These are phyloP conservation scores for Discostella stelligeroides DNA, from an alignment of 108 stramenopile genomes.

Conservation along the genomic window DNA sequence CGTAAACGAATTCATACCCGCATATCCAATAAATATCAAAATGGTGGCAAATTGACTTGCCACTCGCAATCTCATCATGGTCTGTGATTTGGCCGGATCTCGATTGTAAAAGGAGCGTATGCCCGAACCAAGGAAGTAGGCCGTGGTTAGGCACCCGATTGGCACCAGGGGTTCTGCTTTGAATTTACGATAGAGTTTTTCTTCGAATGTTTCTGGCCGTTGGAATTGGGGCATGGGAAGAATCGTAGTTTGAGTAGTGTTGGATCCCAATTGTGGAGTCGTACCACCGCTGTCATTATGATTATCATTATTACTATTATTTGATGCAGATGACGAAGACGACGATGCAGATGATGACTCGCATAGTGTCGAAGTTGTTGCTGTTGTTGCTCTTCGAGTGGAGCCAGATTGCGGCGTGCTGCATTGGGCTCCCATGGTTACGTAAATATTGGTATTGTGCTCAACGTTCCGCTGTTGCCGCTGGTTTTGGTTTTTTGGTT, in stretches of 20 bases:
- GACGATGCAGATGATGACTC: slow-evolving; percentile 1
- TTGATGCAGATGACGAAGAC: slow-evolving; percentile 11
- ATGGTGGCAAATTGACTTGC: slow-evolving; percentile 83
- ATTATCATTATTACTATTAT: too few species aligned
- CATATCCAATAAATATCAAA: slow-evolving; percentile 78
- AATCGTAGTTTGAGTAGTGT: slow-evolving; percentile 1
- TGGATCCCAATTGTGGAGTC: not conserved
- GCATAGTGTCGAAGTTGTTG: not conserved
- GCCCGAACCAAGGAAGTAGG: slow-evolving; percentile 80
- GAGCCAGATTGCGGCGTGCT: slow-evolving; percentile 22
- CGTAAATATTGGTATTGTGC: too few species aligned
- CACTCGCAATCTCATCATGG: slow-evolving; percentile 87
- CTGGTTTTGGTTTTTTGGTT: not conserved
- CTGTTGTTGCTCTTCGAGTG: too few species aligned
- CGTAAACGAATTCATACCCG: slow-evolving; percentile 70
- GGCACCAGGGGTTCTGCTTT: slow-evolving; percentile 82
- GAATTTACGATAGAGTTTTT: slow-evolving; percentile 81
- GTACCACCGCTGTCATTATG: too few species aligned
- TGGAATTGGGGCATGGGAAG: slow-evolving; percentile 46
- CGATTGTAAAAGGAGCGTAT: slow-evolving; percentile 80
- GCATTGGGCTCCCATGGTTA: slow-evolving; percentile 32
- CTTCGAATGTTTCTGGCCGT: slow-evolving; percentile 68
- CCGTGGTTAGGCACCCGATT: slow-evolving; percentile 82
- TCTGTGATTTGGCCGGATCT: slow-evolving; percentile 72
- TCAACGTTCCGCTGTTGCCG: too few species aligned